Percentiles rank a stretch among this genome's conserved stretches.
Conservation (phyloP, 108 stramenopile species). For the Cyclotella sp. region DNA sequence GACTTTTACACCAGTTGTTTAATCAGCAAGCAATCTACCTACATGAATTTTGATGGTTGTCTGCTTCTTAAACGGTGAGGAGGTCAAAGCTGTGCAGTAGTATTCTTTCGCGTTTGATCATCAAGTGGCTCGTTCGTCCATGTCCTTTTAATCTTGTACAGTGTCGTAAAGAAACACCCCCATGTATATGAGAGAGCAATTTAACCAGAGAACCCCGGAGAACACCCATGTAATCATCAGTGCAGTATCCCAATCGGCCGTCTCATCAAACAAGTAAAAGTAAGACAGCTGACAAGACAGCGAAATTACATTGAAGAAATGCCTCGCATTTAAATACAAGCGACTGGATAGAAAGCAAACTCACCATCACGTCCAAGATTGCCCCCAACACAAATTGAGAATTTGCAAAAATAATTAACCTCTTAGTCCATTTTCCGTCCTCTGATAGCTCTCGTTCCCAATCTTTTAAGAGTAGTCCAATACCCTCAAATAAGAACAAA, state of each 20-base stretch:
- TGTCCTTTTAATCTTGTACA: background rate
- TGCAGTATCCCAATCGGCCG: slow-evolving; percentile 21
- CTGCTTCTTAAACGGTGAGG: too few relatives aligned
- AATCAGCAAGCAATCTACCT: too few relatives aligned
- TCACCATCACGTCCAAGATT: slow-evolving; percentile 28
- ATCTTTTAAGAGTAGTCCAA: slow-evolving; percentile 10
- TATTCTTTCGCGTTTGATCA: background rate
- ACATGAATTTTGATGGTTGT: too few relatives aligned
- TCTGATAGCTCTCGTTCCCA: background rate
- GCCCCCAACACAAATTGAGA: slow-evolving; percentile 22
- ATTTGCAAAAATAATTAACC: slow-evolving; percentile 7
- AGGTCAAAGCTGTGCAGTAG: too few relatives aligned
- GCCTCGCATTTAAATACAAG: background rate
- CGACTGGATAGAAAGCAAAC: background rate
- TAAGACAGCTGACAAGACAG: slow-evolving; percentile 9
- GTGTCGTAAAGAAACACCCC: background rate
- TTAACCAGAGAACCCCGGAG: slow-evolving; percentile 4
- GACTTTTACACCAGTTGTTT: too few relatives aligned
- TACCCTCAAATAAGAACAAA: slow-evolving; percentile 20
- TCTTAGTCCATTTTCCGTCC: slow-evolving; percentile 8
- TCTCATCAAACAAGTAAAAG: slow-evolving; percentile 21
- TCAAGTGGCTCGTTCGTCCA: background rate
- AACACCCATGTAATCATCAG: background rate
- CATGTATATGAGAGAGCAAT: slow-evolving; percentile 15
- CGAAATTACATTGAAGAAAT: background rate